Conservation (phyloP, 176 grass and related monocot species). For the Triticum aestivum region IWGSC_CS_RefSeq_v2.1 NC_057796.1:310955121-310955620, state of each 20-base stretch:
- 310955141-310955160: not conserved
- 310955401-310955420: not conserved
- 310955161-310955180: not conserved
- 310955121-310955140: not conserved
- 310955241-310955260: not conserved
- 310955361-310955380: not conserved
- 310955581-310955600: not conserved
- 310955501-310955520: not conserved
- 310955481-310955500: not conserved
- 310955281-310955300: not conserved
- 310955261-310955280: not conserved
- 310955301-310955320: not conserved
- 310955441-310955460: not conserved
- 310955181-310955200: not conserved
- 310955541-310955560: conserved; percentile 1
- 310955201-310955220: not conserved
- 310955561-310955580: not conserved
- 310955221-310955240: not conserved
- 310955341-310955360: not conserved
- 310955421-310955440: not conserved
- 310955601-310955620: not conserved
- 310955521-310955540: not conserved
- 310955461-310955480: not conserved
- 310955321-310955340: not conserved
- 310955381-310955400: not conserved